Conservation (phyloP, 2,329 filamentous ascomycete species). For the Nothopassalora personata region DNA sequence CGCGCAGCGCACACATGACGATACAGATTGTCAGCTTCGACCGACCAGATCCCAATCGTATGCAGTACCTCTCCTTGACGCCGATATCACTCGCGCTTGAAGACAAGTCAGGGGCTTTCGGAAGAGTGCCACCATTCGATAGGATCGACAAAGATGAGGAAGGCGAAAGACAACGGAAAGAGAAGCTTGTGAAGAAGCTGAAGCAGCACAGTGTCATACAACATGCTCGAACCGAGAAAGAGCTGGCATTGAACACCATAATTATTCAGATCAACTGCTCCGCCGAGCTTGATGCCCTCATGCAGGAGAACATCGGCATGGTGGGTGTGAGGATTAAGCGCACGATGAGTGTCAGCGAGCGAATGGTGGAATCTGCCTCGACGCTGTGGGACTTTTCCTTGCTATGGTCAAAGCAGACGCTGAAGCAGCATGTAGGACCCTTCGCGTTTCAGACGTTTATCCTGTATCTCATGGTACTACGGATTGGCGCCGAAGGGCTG, state of each 20-base stretch:
- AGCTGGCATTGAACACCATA: slow-evolving; percentile 72
- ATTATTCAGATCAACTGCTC: slow-evolving; percentile 96
- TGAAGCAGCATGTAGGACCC: slow-evolving; percentile 72
- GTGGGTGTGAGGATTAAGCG: slow-evolving; percentile 77
- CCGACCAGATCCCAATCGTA: slow-evolving; percentile 73
- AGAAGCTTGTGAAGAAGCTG: slow-evolving; percentile 74
- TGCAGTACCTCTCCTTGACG: slow-evolving; percentile 92
- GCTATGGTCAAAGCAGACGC: slow-evolving; percentile 62
- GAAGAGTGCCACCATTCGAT: slow-evolving; percentile 39
- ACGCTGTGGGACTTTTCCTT: slow-evolving; percentile 74
- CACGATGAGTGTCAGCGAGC: slow-evolving; percentile 85
- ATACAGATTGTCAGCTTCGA: slow-evolving; percentile 89
- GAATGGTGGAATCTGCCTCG: slow-evolving; percentile 87
- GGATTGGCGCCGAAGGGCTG: slow-evolving; percentile 73
- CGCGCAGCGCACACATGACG: slow-evolving; percentile 58
- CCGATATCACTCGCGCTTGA: slow-evolving; percentile 84
- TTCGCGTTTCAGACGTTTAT: slow-evolving; percentile 67
- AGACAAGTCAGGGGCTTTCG: slow-evolving; percentile 54
- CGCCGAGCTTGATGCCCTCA: slow-evolving; percentile 75
- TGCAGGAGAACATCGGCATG: slow-evolving; percentile 82
- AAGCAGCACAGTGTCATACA: slow-evolving; percentile 80
- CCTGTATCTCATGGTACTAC: slow-evolving; percentile 71
- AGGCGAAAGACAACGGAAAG: slow-evolving; percentile 56
- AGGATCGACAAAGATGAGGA: slow-evolving; percentile 70
- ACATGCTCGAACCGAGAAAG: slow-evolving; percentile 72